These are phyloP conservation scores for Rhodamnia rubescens DNA, from an alignment of 345 rosid genomes.

Conservation along the genomic window DNA sequence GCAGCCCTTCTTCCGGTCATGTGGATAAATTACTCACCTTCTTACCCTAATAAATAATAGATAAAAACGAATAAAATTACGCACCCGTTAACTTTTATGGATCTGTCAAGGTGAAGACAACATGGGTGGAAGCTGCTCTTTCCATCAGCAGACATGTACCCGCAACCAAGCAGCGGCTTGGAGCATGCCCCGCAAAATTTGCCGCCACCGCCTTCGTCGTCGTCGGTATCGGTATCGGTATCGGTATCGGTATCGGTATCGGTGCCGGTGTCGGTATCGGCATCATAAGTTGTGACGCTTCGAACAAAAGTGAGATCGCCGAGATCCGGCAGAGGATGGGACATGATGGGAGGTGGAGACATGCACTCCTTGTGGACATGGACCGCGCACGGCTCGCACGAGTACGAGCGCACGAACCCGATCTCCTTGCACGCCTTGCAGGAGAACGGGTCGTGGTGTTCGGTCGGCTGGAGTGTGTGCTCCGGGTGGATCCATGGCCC, in stretches of 20 bases:
- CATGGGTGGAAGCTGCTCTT: not conserved
- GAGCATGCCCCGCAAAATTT: not conserved
- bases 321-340: not conserved
- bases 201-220: not conserved
- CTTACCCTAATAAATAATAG: not conserved
- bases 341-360: fast-evolving
- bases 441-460: not conserved
- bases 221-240: not conserved
- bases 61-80: too few species aligned
- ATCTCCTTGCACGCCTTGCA: not conserved
- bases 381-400: not conserved
- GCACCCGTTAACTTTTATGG: not conserved
- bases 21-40: not conserved
- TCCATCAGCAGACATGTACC: not conserved
- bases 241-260: not conserved
- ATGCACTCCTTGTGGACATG: not conserved
- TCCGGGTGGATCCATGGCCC: not conserved
- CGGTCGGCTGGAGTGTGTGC: not conserved
- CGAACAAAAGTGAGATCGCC: not conserved
- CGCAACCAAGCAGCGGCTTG: not conserved
- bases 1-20: not conserved
- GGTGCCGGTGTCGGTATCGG: too few species aligned
- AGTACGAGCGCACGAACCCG: not conserved
- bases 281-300: not conserved
- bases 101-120: not conserved